These are phyloP conservation scores for Penicillium flavigenum DNA, from an alignment of 495 filamentous ascomycete genomes.

Conservation along the genomic window DNA sequence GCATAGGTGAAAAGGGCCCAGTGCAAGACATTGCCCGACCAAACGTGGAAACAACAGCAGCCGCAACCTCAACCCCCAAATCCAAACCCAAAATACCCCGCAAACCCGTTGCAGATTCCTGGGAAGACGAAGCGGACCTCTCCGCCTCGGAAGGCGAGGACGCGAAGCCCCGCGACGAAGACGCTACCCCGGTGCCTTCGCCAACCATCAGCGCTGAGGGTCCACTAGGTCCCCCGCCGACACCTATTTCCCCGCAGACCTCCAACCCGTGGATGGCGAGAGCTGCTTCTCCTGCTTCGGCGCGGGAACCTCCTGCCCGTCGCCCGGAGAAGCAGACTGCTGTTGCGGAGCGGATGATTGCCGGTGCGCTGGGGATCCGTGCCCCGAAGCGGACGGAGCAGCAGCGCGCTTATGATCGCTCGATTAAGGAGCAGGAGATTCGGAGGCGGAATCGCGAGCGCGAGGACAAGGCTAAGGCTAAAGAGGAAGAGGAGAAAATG, in stretches of 20 bases:
- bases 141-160: slow-evolving; percentile 41
- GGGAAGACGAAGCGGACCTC: slow-evolving; percentile 71
- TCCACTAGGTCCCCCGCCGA: slow-evolving; percentile 56
- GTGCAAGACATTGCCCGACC: slow-evolving; percentile 37
- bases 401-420: slow-evolving; percentile 80
- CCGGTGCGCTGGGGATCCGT: slow-evolving; percentile 78
- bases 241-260: slow-evolving; percentile 56
- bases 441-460: slow-evolving; percentile 71
- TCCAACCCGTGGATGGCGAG: slow-evolving; percentile 29
- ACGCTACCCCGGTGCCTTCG: slow-evolving; percentile 26
- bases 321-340: slow-evolving; percentile 91
- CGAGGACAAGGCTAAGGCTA: slow-evolving; percentile 59
- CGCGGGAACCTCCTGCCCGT: slow-evolving; percentile 26
- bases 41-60: slow-evolving; percentile 18
- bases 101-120: slow-evolving; percentile 67
- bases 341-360: slow-evolving; percentile 86
- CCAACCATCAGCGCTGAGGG: slow-evolving; percentile 40
- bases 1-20: slow-evolving; percentile 41
- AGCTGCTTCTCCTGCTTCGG: slow-evolving; percentile 22
- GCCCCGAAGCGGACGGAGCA: slow-evolving; percentile 83
- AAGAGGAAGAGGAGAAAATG: slow-evolving; percentile 66
- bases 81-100: slow-evolving; percentile 41
- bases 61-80: slow-evolving; percentile 21
- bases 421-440: slow-evolving; percentile 80
- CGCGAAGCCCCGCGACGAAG: slow-evolving; percentile 16